phyloP scores from a whole-genome alignment of 352 stramenopile species.

The Phytophthora tentaculata region DNA sequence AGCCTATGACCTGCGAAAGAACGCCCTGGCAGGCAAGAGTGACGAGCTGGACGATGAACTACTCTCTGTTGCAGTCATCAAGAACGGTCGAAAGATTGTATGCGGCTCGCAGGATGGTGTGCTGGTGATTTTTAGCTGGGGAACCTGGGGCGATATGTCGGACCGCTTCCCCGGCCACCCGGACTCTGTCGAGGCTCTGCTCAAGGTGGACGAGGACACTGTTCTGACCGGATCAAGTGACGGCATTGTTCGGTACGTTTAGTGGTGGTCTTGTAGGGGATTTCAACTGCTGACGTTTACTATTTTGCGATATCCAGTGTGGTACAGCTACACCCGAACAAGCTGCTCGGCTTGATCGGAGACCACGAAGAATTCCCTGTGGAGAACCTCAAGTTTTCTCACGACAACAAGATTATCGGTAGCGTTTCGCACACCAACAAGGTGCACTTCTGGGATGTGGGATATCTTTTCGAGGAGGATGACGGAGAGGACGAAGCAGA shows the following conservation, averaged over 20 bases:
- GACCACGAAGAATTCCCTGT: conserved; percentile 96
- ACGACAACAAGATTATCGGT: conserved; percentile 91
- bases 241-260: conserved; percentile 91
- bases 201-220: conserved; percentile 98
- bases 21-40: conserved; percentile 79
- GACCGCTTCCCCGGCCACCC: conserved; percentile 96
- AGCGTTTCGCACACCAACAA: conserved; percentile 95
- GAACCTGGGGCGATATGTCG: conserved; percentile 96
- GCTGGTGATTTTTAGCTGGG: conserved; percentile 95
- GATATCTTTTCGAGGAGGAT: conserved; percentile 92
- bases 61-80: conserved; percentile 77
- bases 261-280: not conserved
- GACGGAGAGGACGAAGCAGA: conserved; percentile 74
- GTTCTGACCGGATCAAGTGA: conserved; percentile 96
- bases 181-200: conserved; percentile 93
- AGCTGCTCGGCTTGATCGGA: conserved; percentile 96
- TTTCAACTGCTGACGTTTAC: conserved; percentile 6
- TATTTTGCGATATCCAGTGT: conserved; percentile 54
- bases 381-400: conserved; percentile 90
- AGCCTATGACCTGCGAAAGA: conserved; percentile 92
- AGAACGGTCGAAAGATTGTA: conserved; percentile 94
- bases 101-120: conserved; percentile 95
- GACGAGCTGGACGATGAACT: conserved; percentile 87
- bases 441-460: conserved; percentile 96
- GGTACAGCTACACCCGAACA: conserved; percentile 96